Base-by-base conservation (phyloP, 768 basidiomycete genomes). In the Hygrophorus pudorinus region DNA sequence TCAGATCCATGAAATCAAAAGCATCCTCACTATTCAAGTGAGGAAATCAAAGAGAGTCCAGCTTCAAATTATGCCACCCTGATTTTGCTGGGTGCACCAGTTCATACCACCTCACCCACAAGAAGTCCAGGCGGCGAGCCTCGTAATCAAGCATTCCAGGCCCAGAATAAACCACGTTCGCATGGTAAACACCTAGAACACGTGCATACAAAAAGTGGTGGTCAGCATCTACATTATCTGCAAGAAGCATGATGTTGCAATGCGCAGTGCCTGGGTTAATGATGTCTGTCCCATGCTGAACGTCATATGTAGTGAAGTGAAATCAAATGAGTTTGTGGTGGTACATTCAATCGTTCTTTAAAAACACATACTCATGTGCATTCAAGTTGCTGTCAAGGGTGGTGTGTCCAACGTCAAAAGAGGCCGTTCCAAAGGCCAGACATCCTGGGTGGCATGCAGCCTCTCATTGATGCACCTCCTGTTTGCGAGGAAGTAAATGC, bases 271-370 rank as follows among this genome's bases (percentile, higher is more conserved):
- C 16, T 1, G 59, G 55, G 27, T 66, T 66, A 27, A 71, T 46
- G 0, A 54, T 43, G 39, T 73, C 70, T 48, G 71, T 67, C 2
- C 49, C 44, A 1, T 56, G 51, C 0, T 57, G 59, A 2, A 67
- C 46, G 50, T 73, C 64, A 43, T 71, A 71, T 0, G 64, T 66
- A 0, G 65, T 70, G 45, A 66, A 69, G 51, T 69, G 67, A 34
- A 72, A 35, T 0, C 56, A 57, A 1, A 70, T 14, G 1, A 49
- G 40, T 30, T 61, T 62, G 51, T 67, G 64, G 6, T 8, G 33
- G 33, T 55, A 68, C 14, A 63, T 48, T 31, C 24, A 47, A 49
- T 60, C 17, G 47, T 60, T 58, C 2, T 52, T 38, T 24, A 59
- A 46, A 8, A 13, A 17, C 4, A 62, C 53, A 0, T 45, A 49